phyloP scores from a whole-genome alignment of 208 protist species.

The Wallacemonas sp. region DNA sequence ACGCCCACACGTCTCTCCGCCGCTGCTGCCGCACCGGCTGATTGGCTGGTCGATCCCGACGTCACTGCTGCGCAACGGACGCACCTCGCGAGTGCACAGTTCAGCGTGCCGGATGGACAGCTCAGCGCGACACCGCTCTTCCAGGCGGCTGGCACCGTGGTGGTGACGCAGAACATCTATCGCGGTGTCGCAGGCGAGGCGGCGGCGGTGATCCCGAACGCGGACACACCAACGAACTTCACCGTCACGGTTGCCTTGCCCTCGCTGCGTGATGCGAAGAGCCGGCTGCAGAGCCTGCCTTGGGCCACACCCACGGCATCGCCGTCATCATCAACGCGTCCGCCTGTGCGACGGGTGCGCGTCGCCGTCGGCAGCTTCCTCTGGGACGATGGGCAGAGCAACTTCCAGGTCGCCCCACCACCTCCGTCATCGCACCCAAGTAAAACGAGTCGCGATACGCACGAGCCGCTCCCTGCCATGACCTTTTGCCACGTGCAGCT shows the following conservation, averaged over 20 bases:
- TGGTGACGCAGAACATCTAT: conserved; percentile 25
- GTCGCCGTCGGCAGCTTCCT: conserved; percentile 46
- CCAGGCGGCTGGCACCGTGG: conserved; percentile 29
- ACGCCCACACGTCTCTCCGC: too few species aligned
- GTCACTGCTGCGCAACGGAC: background rate
- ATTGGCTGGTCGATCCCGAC: background rate
- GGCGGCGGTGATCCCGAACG: conserved; percentile 17
- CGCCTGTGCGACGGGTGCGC: background rate
- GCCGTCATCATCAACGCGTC: background rate
- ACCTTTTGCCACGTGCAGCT: conserved; percentile 20
- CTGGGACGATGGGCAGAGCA: conserved; percentile 56
- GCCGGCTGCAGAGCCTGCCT: background rate
- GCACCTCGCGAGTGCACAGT: background rate
- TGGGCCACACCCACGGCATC: background rate
- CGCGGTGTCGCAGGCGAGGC: background rate
- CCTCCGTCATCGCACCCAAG: background rate
- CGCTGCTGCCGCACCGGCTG: background rate
- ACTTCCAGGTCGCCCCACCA: conserved; percentile 26
- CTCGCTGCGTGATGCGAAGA: background rate
- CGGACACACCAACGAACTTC: conserved; percentile 35
- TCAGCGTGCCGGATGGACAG: background rate
- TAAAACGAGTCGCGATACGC: background rate
- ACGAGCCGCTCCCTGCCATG: background rate
- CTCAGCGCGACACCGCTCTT: conserved; percentile 24
- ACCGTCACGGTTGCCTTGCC: conserved; percentile 39